Evolutionary conservation across 2,329 filamentous ascomycete species (phyloP).

Genomic region (Talaromyces rugulosus): DNA sequence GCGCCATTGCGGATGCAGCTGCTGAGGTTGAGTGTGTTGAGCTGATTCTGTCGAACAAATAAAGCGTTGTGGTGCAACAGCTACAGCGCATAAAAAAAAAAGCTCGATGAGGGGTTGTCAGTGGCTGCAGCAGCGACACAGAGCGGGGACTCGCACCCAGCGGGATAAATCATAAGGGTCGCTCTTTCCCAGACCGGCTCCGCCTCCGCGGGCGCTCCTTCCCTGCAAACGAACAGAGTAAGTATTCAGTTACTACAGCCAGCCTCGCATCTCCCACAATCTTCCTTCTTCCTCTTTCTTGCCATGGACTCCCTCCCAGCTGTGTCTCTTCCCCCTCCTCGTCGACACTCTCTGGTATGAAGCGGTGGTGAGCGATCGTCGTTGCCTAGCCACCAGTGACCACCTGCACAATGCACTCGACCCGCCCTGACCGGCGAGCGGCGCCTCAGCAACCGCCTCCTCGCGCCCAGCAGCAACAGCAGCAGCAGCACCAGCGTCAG

Average conservation of each 20-base stretch:
- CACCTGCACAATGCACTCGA: slow-evolving; percentile 9
- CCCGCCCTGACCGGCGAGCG: slow-evolving; percentile 12
- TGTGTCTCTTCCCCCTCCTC: background rate
- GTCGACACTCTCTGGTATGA: background rate
- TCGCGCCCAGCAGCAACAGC: slow-evolving; percentile 3
- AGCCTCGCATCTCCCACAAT: background rate
- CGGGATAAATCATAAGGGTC: background rate
- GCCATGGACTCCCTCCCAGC: background rate
- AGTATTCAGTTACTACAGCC: background rate
- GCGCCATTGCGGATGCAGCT: slow-evolving; percentile 1
- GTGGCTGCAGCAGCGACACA: background rate
- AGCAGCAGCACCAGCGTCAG: background rate
- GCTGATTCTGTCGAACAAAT: background rate
- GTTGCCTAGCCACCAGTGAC: background rate
- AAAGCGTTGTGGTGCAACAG: background rate
- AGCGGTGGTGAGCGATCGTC: background rate
- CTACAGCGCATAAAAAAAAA: background rate
- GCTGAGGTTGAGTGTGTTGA: background rate
- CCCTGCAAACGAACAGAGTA: background rate
- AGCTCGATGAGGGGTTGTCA: background rate
- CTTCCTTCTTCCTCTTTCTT: background rate
- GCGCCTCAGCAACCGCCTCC: slow-evolving; percentile 1
- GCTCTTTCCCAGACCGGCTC: background rate
- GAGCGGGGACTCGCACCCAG: background rate
- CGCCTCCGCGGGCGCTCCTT: background rate